Base-by-base conservation (phyloP, 1,284 basidiomycete species). In the Amylostereum areolatum region DNA sequence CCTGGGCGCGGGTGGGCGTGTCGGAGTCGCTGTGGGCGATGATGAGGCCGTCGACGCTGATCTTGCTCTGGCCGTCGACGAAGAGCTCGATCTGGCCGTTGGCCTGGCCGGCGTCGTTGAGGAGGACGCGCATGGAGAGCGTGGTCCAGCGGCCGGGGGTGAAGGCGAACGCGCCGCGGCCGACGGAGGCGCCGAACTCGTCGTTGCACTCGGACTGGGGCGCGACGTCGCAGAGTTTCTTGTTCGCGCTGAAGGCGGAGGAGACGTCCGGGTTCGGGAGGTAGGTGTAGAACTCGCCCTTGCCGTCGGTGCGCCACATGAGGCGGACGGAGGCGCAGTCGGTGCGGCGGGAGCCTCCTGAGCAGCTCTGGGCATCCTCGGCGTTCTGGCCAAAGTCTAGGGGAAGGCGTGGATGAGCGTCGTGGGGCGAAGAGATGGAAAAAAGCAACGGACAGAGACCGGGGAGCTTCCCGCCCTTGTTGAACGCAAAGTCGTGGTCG, bases 121-220 rank as follows among this genome's bases (percentile, higher is more conserved):
- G 72, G 47, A 62, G 64, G 32, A 87, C 75, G 18, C 75, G 77
- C 61, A 87, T 81, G 27, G 61, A 62, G 53, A 89, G 68, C 18
- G 64, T 72, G 42, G 81, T 87, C 83, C 85, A 87, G 34, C 59
- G 65, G 3, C 85, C 86, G 3, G 69, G 56, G 11, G 70, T 65
- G 69, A 79, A 92, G 4, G 55, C 61, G 73, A 86, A 92, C 0
- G 82, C 69, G 2, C 87, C 87, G 28, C 89, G 77, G 12, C 86
- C 86, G 57, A 92, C 71, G n/a, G 83, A 83, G 36, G 84, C 68
- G 10, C 87, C 86, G 57, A 87, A 89, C 3, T 62, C 63, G 3
- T 73, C 60, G 57, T 85, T 76, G 65, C 86, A 88, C 11, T 73
- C 72, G 0, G 83, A 83, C 39, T 65, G 60, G 1, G 75, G 71